phyloP scores from a whole-genome alignment of 75 land plant species.

The Azolla pinnata region DNA sequence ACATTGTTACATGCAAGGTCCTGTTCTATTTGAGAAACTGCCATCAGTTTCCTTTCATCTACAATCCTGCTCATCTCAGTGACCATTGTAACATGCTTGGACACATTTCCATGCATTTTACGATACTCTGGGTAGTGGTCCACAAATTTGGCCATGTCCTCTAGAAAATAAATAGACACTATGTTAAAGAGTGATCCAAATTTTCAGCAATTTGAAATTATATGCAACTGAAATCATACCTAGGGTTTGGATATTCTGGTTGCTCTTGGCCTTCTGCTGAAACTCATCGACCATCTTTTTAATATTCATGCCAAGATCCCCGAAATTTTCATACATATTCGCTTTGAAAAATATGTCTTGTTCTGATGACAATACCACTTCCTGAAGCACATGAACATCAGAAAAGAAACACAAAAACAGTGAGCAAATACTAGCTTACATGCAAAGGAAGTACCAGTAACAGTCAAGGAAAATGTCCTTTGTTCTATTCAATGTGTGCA shows the following conservation, averaged over 20 bases:
- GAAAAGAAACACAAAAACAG: neutral
- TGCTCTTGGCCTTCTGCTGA: conserved; percentile 82
- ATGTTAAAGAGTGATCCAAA: neutral
- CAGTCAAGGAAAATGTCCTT: no score
- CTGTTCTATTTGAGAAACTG: conserved; percentile 92
- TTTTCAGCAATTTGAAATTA: neutral
- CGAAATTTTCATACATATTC: conserved; percentile 97
- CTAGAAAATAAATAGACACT: conserved; percentile 23
- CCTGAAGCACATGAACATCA: conserved; percentile 33
- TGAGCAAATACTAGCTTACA: no score
- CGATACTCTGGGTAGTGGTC: conserved; percentile 95
- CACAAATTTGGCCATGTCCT: conserved; percentile 99
- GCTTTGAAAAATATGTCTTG: conserved; percentile 86
- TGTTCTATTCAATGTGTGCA: no score
- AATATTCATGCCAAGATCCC: conserved; percentile 97
- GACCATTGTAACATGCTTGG: conserved; percentile 96
- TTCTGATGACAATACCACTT: conserved; percentile 91
- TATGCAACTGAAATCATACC: conserved; percentile 32
- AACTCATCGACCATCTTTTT: conserved; percentile 95
- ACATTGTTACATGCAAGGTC: conserved; percentile 92
- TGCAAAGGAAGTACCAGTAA: no score
- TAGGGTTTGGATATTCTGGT: conserved; percentile 94
- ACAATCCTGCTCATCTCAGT: conserved; percentile 96
- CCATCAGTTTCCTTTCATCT: conserved; percentile 85
- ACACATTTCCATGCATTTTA: conserved; percentile 96